These are phyloP conservation scores for Penicillium samsonianum DNA, from an alignment of 495 filamentous ascomycete genomes.

Conservation along the genomic window DNA sequence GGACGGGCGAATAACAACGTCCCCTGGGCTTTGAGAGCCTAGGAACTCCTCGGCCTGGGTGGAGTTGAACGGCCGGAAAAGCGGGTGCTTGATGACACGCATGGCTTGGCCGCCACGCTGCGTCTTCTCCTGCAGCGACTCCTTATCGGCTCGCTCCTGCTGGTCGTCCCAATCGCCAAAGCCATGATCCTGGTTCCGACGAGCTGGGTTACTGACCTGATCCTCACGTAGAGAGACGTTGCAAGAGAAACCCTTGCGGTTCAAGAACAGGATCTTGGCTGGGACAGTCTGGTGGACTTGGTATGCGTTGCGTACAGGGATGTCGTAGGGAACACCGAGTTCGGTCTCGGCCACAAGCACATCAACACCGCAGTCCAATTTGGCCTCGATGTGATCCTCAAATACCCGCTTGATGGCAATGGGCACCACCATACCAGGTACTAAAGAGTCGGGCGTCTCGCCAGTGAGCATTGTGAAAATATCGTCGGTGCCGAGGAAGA, in stretches of 20 bases:
- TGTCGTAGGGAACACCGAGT: constrained; percentile 62
- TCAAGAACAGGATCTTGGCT: constrained; percentile 82
- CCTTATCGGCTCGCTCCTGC: constrained; percentile 76
- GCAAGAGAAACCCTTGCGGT: constrained; percentile 76
- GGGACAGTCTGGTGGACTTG: constrained; percentile 77
- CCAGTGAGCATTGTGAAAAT: constrained; percentile 97
- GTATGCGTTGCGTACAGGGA: constrained; percentile 60
- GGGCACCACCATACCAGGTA: constrained; percentile 86
- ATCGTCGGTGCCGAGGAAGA: constrained; percentile 69
- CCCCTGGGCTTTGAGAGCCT: constrained; percentile 77
- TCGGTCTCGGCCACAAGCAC: constrained; percentile 76
- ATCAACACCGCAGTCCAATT: constrained; percentile 91
- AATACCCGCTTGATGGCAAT: constrained; percentile 85
- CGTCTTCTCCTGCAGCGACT: constrained; percentile 77
- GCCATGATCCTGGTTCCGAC: constrained; percentile 64
- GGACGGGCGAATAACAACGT: constrained; percentile 92
- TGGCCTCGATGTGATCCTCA: constrained; percentile 88
- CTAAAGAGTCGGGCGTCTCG: constrained; percentile 80
- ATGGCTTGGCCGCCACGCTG: constrained; percentile 77
- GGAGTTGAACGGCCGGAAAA: constrained; percentile 90
- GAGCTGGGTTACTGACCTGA: constrained; percentile 68
- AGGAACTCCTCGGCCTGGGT: constrained; percentile 93
- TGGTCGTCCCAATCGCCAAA: constrained; percentile 82
- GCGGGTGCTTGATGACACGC: constrained; percentile 93
- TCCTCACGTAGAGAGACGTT: constrained; percentile 83